Percentiles rank a stretch among this genome's conserved stretches.
Conservation (phyloP, 768 basidiomycete genomes). For the Sistotremastrum niveocremeum region DNA sequence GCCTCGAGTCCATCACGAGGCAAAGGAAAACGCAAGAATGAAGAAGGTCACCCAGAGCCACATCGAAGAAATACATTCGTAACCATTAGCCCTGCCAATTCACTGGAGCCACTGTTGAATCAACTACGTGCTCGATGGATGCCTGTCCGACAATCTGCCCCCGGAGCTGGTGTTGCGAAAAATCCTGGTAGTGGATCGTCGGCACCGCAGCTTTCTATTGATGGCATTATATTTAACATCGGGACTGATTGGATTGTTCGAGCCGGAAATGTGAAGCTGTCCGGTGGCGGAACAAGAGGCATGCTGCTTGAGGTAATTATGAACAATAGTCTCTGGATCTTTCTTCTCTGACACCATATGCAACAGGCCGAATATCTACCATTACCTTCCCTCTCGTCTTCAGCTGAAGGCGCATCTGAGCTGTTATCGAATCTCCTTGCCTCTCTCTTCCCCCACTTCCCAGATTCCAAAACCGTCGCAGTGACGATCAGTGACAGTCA, state of each 20-base stretch:
- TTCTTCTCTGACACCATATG: not conserved
- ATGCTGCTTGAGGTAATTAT: conserved; percentile 65
- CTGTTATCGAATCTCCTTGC: conserved; percentile 62
- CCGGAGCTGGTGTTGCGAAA: conserved; percentile 10
- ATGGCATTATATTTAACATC: conserved; percentile 61
- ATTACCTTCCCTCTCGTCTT: conserved; percentile 50
- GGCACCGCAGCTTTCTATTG: conserved; percentile 56
- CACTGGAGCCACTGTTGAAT: conserved; percentile 58
- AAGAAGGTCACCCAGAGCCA: conserved; percentile 2
- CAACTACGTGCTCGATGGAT: conserved; percentile 70
- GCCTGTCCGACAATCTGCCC: conserved; percentile 41
- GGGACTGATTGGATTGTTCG: conserved; percentile 75
- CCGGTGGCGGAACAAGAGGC: conserved; percentile 66
- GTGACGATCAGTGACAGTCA: conserved; percentile 66
- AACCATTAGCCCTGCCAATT: conserved; percentile 59
- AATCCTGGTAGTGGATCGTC: conserved; percentile 30
- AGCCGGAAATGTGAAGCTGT: conserved; percentile 62
- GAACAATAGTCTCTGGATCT: not conserved
- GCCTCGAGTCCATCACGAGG: not conserved
- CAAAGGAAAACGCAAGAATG: not conserved
- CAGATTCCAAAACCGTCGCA: conserved; percentile 61
- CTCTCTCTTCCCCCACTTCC: conserved; percentile 60
- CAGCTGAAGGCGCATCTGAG: conserved; percentile 55
- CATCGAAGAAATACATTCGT: conserved; percentile 71
- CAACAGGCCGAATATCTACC: conserved; percentile 71